phyloP scores from a whole-genome alignment of 371 early-diverging fungal genomes.

The Actinomucor elegans region DNA sequence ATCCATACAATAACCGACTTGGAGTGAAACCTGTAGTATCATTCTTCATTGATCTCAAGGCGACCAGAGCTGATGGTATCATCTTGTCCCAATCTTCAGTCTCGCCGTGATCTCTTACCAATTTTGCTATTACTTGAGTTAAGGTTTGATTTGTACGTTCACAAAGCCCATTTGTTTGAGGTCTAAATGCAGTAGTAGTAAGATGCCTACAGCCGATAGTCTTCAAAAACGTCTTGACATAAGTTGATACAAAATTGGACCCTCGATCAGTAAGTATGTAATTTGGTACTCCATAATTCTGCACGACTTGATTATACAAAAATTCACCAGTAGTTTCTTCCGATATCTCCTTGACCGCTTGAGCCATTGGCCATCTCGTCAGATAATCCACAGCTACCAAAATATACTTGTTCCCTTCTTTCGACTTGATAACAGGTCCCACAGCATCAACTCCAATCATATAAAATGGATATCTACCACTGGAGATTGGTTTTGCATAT shows the following conservation, averaged over 20 bases:
- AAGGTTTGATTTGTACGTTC: conserved; percentile 31
- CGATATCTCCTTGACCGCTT: conserved; percentile 12
- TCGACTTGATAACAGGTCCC: conserved; percentile 8
- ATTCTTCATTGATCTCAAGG: conserved; percentile 14
- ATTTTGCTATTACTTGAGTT: conserved; percentile 10
- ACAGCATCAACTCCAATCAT: conserved; percentile 21
- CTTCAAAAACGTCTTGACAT: conserved; percentile 5
- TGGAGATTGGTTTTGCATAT: conserved; percentile 1
- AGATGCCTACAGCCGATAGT: conserved; percentile 7
- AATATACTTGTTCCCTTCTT: conserved; percentile 1
- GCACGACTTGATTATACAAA: conserved; percentile 10
- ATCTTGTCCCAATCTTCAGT: conserved; percentile 9
- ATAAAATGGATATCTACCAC: conserved; percentile 11
- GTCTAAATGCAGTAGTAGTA: conserved; percentile 22
- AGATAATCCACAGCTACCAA: conserved; percentile 10
- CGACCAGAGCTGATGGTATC: conserved; percentile 8
- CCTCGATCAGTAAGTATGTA: conserved; percentile 21
- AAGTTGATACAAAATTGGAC: conserved; percentile 11
- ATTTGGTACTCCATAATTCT: conserved; percentile 7
- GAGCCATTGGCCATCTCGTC: conserved; percentile 15
- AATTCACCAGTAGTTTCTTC: conserved; percentile 22
- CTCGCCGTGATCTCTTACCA: conserved; percentile 1
- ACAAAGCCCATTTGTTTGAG: conserved; percentile 31
- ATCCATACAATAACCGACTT: conserved; percentile 12
- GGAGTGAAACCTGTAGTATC: conserved; percentile 11